Evolutionary conservation across 164 flowering plant species (phyloP).

Genomic region (Aristolochia contorta): DNA sequence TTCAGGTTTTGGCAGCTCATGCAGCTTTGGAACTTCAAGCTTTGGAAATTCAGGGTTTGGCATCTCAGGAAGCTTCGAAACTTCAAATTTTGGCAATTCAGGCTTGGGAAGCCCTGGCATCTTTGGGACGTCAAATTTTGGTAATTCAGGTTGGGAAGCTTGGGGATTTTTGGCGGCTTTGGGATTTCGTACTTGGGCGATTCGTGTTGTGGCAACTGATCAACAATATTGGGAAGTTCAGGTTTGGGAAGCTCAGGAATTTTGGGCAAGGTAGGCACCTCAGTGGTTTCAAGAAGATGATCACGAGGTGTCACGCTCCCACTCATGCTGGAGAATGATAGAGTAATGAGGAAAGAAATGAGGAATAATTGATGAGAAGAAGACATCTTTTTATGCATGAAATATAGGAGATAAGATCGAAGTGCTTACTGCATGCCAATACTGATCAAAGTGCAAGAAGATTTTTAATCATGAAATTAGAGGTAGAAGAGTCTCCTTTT

Average conservation of each 20-base stretch:
- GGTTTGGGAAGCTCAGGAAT: not conserved
- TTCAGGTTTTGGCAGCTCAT: not conserved
- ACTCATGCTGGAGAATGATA: not conserved
- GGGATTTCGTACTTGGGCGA: not conserved
- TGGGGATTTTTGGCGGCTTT: no score
- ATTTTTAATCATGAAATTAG: no score
- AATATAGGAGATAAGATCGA: no score
- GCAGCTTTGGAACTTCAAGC: not conserved
- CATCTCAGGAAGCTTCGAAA: not conserved
- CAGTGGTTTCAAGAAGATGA: not conserved
- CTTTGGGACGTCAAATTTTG: not conserved
- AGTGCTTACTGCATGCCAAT: no score
- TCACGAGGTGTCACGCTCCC: not conserved
- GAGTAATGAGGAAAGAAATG: not conserved
- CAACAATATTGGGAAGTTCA: not conserved
- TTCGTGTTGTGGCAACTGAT: not conserved
- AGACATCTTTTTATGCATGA: no score
- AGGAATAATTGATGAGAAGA: not conserved
- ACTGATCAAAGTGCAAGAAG: no score
- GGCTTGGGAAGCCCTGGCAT: not conserved
- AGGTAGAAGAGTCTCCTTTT: no score
- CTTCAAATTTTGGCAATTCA: not conserved
- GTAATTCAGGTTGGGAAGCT: not conserved
- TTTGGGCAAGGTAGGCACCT: not conserved
- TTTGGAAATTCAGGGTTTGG: not conserved